Evolutionary conservation across 768 basidiomycete genomes (phyloP).

Genomic region (Nidula microcarpa): DNA sequence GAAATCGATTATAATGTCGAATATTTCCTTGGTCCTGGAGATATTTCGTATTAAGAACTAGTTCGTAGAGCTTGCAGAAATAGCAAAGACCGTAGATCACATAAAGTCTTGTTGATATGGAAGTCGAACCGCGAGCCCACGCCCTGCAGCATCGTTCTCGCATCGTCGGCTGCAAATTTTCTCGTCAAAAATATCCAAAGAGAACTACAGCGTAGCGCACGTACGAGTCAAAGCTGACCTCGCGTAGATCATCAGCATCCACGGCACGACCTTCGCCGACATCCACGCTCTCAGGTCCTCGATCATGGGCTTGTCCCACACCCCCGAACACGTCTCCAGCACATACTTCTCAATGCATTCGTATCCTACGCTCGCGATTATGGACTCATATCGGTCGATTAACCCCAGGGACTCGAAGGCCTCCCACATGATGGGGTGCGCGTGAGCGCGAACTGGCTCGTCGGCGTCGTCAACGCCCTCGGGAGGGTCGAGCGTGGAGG

Average conservation of each 20-base stretch:
- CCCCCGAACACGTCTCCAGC: conserved; percentile 55
- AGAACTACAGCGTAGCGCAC: conserved; percentile 9
- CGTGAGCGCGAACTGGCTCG: background rate
- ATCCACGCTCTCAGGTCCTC: conserved; percentile 70
- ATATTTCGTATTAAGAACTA: background rate
- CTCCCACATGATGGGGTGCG: conserved; percentile 37
- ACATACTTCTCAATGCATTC: conserved; percentile 82
- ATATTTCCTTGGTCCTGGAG: conserved; percentile 74
- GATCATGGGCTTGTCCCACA: conserved; percentile 70
- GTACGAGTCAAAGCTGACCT: conserved; percentile 55
- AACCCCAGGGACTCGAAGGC: conserved; percentile 71
- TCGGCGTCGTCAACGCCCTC: conserved; percentile 11
- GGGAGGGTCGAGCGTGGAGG: conserved; percentile 47
- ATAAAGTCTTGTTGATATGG: conserved; percentile 88
- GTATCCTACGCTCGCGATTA: conserved; percentile 82
- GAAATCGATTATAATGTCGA: conserved; percentile 94
- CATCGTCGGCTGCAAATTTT: conserved; percentile 57
- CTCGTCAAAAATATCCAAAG: background rate
- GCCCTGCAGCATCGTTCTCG: conserved; percentile 67
- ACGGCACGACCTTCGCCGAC: conserved; percentile 72
- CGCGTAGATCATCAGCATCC: conserved; percentile 83
- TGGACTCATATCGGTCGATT: conserved; percentile 77
- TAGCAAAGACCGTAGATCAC: conserved; percentile 68
- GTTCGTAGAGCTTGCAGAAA: background rate
- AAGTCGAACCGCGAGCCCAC: conserved; percentile 87